A percentile compares a stretch with the other conserved stretches of the same genome.
Conservation (phyloP, 2,329 filamentous ascomycete species). For the Bipolaris oryzae region DNA sequence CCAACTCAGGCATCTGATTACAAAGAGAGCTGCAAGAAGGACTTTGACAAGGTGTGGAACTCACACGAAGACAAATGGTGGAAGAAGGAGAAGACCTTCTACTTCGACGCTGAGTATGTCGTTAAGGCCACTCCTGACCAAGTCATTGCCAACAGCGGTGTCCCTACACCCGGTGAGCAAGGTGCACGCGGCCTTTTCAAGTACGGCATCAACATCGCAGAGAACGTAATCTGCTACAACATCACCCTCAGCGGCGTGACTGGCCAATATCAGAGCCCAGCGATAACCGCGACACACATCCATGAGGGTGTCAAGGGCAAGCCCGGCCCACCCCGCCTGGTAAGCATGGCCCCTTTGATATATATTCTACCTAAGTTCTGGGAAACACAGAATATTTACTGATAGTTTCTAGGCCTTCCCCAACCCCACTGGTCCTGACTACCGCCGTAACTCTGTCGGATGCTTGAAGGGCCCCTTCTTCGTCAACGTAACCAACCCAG, state of each 20-base stretch:
- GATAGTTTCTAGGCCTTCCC: conserved; percentile 20
- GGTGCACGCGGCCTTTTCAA: conserved; percentile 58
- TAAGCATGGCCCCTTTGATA: conserved; percentile 20
- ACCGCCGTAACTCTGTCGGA: conserved; percentile 30
- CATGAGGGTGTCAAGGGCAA: conserved; percentile 57
- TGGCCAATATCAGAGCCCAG: conserved; percentile 59
- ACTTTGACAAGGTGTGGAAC: conserved; percentile 31
- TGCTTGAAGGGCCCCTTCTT: conserved; percentile 40
- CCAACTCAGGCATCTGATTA: conserved; percentile 24
- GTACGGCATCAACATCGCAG: conserved; percentile 59
- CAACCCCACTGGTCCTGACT: conserved; percentile 48
- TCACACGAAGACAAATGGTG: conserved; percentile 26
- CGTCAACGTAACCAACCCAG: conserved; percentile 40
- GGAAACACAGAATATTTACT: neutral
- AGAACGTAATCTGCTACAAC: conserved; percentile 56
- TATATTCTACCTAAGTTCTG: too few species aligned
- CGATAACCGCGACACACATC: conserved; percentile 62
- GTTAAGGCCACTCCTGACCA: conserved; percentile 58
- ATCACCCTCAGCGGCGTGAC: conserved; percentile 58
- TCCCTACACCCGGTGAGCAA: conserved; percentile 50
- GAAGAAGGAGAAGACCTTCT: conserved; percentile 36
- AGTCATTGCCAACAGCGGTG: conserved; percentile 54
- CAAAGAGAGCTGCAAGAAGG: conserved; percentile 27
- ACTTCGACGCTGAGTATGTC: conserved; percentile 58
- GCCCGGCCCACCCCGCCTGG: conserved; percentile 59